These are phyloP conservation scores for Austroboletus novae-zelandiae DNA, from an alignment of 1,284 basidiomycete genomes.

Conservation along the genomic window DNA sequence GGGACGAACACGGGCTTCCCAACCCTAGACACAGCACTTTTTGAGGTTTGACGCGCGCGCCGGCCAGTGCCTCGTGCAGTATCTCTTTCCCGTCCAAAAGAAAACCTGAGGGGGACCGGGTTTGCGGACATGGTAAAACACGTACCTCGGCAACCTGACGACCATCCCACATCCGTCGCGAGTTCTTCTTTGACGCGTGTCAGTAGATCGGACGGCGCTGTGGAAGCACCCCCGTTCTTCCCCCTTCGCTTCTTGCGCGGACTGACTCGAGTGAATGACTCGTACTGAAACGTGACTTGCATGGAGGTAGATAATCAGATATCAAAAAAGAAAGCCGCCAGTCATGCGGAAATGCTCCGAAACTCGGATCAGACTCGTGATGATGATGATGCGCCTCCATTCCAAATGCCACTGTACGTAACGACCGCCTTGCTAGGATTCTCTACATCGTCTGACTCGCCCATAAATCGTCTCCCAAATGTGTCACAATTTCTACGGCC, in stretches of 20 bases:
- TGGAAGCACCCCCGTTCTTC: constrained; percentile 20
- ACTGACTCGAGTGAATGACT: constrained; percentile 39
- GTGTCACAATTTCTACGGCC: constrained; percentile 84
- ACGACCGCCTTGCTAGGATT: background rate
- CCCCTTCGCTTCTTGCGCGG: constrained; percentile 39
- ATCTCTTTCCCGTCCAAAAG: constrained; percentile 28
- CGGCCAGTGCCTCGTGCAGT: constrained; percentile 34
- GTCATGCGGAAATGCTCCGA: constrained; percentile 22
- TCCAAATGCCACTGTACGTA: background rate
- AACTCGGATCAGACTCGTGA: background rate
- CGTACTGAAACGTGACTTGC: constrained; percentile 33
- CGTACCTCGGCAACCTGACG: constrained; percentile 37
- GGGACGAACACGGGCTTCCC: constrained; percentile 61
- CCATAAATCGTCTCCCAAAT: constrained; percentile 93
- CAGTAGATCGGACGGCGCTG: constrained; percentile 32
- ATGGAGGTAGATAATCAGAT: background rate
- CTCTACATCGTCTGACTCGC: constrained; percentile 64
- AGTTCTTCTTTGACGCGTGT: constrained; percentile 38
- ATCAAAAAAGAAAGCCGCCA: background rate
- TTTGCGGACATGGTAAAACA: constrained; percentile 9
- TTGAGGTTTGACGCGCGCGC: constrained; percentile 18
- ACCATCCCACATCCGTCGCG: constrained; percentile 41
- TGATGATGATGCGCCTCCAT: background rate
- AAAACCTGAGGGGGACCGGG: background rate
- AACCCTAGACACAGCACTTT: constrained; percentile 63